Evolutionary conservation across 345 rosid genomes (phyloP), one percentile per base, ranked within the genome.

Genomic region (Lagerstroemia speciosa): DNA sequence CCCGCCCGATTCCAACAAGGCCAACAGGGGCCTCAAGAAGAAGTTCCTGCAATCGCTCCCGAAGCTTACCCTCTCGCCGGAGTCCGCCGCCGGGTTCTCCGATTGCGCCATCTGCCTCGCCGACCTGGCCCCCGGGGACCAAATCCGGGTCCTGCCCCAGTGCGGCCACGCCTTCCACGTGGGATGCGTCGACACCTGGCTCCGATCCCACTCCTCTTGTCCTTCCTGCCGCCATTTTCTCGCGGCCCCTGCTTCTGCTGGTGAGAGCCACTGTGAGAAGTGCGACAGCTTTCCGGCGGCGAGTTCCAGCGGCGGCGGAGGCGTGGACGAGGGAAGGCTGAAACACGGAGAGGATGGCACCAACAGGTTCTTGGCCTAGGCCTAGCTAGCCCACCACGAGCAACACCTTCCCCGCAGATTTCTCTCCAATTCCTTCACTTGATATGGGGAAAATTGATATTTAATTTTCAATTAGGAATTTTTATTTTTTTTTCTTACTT

Each of bases 21-120:
- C 80, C 65, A 78, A 74, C 69, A 76, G 72, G 64, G 82, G 78
- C 19, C 68, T 81, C 14, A 76, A 78, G 68, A 81, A 76, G 77
- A 78, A 81, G 69, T 12, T 76, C 68, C 80, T 81, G 64, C 72
- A 67, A 8, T 69, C 85, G 26, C 75, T 81, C 67, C 85, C 85
- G 36, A 74, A 69, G 65, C 67, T 64, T 40, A 70, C 80, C 15
- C 67, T 76, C 78, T 57, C 78, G 5, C 65, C 73, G 30, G 84
- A 70, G 31, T 66, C 73, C 63, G 26, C 62, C 48, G 32, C 71
- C 26, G 69, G 60, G 41, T 29, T 68, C 76, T 64, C 82, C 70
- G 82, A 78, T 19, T 85, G 87, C 60, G 74, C 85, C n/a, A 80
- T 85, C 48, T 85, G 87, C 78, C 74, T 85, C 69, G 67, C 69